Conservation (phyloP, 495 filamentous ascomycete species). For the Trichoderma gamsii region DNA sequence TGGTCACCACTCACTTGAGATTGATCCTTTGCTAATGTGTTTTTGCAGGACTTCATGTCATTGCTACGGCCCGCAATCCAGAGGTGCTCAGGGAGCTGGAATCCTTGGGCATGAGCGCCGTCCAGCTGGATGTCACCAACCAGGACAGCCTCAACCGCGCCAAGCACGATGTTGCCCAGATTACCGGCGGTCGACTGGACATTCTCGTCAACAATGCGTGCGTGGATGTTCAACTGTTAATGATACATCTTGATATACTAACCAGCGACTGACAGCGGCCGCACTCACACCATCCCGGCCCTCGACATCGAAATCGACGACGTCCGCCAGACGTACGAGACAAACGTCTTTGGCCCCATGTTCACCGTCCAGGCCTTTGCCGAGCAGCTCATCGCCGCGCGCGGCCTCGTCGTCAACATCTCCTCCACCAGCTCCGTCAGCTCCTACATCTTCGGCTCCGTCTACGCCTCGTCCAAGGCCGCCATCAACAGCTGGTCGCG, state of each 20-base stretch:
- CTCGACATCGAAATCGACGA: constrained; percentile 47
- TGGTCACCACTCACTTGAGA: background rate
- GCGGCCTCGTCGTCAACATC: constrained; percentile 52
- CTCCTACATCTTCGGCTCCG: constrained; percentile 41
- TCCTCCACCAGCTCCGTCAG: constrained; percentile 43
- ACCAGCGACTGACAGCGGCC: constrained; percentile 34
- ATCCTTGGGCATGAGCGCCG: constrained; percentile 40
- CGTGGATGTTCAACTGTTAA: constrained; percentile 16
- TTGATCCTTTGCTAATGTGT: background rate
- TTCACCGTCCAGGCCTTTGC: constrained; percentile 50
- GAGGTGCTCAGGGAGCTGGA: constrained; percentile 40
- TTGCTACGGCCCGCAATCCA: constrained; percentile 47
- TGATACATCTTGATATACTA: background rate
- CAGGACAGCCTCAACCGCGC: constrained; percentile 43
- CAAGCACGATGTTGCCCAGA: constrained; percentile 38
- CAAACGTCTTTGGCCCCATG: constrained; percentile 57
- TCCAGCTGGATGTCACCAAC: constrained; percentile 47
- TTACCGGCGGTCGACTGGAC: constrained; percentile 54
- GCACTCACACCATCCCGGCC: constrained; percentile 44
- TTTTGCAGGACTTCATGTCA: constrained; percentile 43
- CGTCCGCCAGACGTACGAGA: constrained; percentile 52
- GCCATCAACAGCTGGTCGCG: constrained; percentile 46
- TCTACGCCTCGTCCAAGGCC: constrained; percentile 50
- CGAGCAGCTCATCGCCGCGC: constrained; percentile 45
- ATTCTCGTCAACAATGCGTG: constrained; percentile 64